These are phyloP conservation scores for Bipolaris gigantea DNA, from an alignment of 2,329 filamentous ascomycete genomes.

Conservation along the genomic window DNA sequence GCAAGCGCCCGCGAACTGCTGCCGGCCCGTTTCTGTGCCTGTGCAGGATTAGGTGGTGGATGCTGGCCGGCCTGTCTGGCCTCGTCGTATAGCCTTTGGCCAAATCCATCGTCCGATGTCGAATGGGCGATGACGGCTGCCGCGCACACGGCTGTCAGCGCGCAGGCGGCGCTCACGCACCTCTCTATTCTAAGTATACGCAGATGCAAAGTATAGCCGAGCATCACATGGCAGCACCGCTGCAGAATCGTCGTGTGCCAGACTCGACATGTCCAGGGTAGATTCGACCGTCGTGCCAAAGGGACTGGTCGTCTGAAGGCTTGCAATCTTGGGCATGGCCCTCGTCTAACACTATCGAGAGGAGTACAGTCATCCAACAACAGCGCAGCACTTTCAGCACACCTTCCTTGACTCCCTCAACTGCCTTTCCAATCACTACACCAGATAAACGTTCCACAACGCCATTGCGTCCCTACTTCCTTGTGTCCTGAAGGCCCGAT, in stretches of 20 bases:
- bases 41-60: constrained; percentile 4
- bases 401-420: background rate
- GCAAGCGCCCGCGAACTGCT: constrained; percentile 24
- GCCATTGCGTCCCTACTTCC: constrained; percentile 82
- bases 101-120: constrained; percentile 1
- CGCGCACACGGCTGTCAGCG: constrained; percentile 6
- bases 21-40: constrained; percentile 15
- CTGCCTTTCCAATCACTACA: constrained; percentile 61
- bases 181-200: constrained; percentile 22
- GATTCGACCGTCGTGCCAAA: constrained; percentile 10
- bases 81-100: constrained; percentile 1
- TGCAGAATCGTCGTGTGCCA: constrained; percentile 1
- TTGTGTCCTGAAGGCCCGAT: constrained; percentile 83
- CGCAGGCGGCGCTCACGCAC: constrained; percentile 7
- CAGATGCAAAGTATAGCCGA: constrained; percentile 17
- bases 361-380: background rate
- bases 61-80: background rate
- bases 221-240: constrained; percentile 4
- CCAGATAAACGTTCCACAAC: constrained; percentile 82
- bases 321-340: background rate
- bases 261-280: background rate
- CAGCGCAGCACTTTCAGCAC: background rate
- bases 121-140: constrained; percentile 3
- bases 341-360: background rate
- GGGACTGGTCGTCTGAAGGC: constrained; percentile 12